phyloP scores from a whole-genome alignment of 1,284 basidiomycete species.

The Ganoderma resinaceum region DNA sequence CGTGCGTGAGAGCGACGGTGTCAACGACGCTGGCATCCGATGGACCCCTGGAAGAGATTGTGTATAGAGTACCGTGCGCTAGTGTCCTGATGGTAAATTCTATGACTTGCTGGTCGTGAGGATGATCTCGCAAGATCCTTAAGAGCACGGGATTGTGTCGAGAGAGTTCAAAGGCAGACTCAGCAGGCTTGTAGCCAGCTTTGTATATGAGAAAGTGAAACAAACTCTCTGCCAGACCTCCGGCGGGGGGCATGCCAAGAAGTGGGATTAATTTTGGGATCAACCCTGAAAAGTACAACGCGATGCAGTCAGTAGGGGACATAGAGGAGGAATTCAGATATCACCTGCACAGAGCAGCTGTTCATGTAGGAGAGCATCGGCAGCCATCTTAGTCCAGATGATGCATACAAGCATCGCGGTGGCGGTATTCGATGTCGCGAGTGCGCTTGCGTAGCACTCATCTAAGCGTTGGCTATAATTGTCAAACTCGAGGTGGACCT shows the following conservation, averaged over 20 bases:
- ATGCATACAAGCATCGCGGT: not conserved
- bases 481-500: not conserved
- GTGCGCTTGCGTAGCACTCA: constrained; percentile 1
- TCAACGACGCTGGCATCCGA: not conserved
- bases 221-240: not conserved
- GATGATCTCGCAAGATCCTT: not conserved
- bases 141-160: not conserved
- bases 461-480: not conserved
- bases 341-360: not conserved
- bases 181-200: not conserved
- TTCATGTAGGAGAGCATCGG: not conserved
- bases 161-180: not conserved
- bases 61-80: not conserved
- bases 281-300: not conserved
- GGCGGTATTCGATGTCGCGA: not conserved
- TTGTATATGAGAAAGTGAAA: not conserved
- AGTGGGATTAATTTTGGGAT: not conserved
- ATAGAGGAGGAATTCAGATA: not conserved
- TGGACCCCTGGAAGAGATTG: not conserved
- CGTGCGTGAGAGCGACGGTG: not conserved
- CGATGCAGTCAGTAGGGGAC: not conserved
- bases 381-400: not conserved
- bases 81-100: not conserved
- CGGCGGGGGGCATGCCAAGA: not conserved
- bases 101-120: not conserved